Evolutionary conservation across 371 early-diverging fungal species (phyloP).

Genomic region (Syncephalis plumigaleata): DNA sequence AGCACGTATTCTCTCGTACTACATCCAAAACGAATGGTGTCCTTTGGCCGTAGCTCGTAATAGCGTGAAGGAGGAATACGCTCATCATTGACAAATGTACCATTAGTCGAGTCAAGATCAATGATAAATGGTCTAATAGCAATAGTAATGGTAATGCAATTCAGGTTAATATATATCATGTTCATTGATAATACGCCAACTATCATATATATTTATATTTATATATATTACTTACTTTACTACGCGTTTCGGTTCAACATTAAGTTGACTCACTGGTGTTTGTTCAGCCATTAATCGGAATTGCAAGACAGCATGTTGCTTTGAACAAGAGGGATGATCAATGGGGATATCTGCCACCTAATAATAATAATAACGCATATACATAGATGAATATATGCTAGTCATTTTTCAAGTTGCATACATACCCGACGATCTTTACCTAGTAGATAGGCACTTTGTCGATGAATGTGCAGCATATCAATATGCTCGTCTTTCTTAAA

Average conservation of each 20-base stretch:
- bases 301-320: constrained; percentile 84
- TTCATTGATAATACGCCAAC: too few relatives aligned
- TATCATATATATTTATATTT: constrained; percentile 16
- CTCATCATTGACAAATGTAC: constrained; percentile 70
- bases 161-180: too few relatives aligned
- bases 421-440: constrained; percentile 75
- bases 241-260: constrained; percentile 7
- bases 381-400: too few relatives aligned
- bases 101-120: constrained; percentile 82
- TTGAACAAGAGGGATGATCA: constrained; percentile 75
- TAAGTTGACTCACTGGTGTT: constrained; percentile 9
- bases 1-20: constrained; percentile 85
- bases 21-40: constrained; percentile 75
- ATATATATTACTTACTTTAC: constrained; percentile 23
- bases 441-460: constrained; percentile 74
- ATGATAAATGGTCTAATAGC: constrained; percentile 70
- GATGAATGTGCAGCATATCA: constrained; percentile 69
- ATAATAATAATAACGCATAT: background rate
- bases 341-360: constrained; percentile 81
- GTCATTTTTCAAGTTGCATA: background rate
- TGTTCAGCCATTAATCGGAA: constrained; percentile 38
- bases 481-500: constrained; percentile 81
- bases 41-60: constrained; percentile 61
- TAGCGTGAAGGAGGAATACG: constrained; percentile 58
- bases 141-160: background rate